Base-by-base conservation (phyloP, 371 early-diverging fungal species). In the Basidiobolus meristosporus region DNA sequence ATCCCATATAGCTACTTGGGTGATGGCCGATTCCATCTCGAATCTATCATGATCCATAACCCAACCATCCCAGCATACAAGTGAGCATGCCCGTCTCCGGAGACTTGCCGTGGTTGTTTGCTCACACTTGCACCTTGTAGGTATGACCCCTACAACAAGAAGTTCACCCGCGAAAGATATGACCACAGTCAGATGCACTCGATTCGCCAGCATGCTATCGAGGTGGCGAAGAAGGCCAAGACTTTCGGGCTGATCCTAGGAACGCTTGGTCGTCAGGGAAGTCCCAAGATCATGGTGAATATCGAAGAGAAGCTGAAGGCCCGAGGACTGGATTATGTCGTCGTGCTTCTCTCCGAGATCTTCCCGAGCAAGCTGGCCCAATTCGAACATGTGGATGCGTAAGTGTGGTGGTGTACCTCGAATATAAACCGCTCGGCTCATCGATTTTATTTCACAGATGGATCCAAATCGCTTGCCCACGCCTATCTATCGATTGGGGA, bases 401-500 rank as follows among this genome's bases (percentile, higher is more conserved):
- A 59, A 60, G 58, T 63, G 30, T 22, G 36, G 36, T 40, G 34
- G 40, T 17, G 37, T 39, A 21, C 11, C 19, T 20, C 11, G 18
- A 36, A 21, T 20, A 34, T 32, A 7, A 28, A 11, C 12, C 31
- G 15, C 11, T 33, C 10, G 31, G 14, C 12, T 32, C 5, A 22
- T 22, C 16, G 19, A 33, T 21, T 19, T n/a, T 36, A 28, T 6
- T 39, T 29, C 22, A 11, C 52, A 70, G 73, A 23, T 98, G 90
- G 82, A 82, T 99, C 38, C 99, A 99, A 56, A 78, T 96, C 34
- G 85, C 92, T 0, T 99, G 99, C 56, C 99, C 99, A 26, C 59
- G 99, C 16, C 63, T 99, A 31, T 91, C 92, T 2, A 98, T 98
- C 30, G 99, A 99, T 61, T 99, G 99, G 99, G 99, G 99, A 1